Evolutionary conservation across 2,329 filamentous ascomycete species (phyloP), one percentile per base, ranked within the genome.

Genomic region (Neophaeococcomyces aloes): DNA sequence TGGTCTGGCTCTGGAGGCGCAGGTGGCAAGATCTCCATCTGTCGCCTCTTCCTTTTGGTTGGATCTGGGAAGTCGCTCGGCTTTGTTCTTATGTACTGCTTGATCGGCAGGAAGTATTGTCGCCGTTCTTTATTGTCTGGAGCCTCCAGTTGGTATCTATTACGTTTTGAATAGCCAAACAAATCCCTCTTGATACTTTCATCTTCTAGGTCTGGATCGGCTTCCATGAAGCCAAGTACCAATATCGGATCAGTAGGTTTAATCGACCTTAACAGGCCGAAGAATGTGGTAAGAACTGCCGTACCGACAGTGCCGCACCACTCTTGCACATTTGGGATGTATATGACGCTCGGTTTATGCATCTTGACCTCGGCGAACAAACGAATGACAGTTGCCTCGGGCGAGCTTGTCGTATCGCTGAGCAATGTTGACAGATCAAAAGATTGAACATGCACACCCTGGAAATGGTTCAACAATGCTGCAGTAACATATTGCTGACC

Each of bases 311-410:
- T 80, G 10, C 75, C 66, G 59, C 86, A 89, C 91, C 91, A 98
- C 6, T 81, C 75, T 53, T 94, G 84, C 38, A 96, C 77, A 53
- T 87, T 82, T 2, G 91, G 89, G 33, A 98, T 83, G 63, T 88
- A 96, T 40, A 98, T 91, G 29, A 96, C 86, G 60, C 87, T 93
- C 1, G 91, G 91, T 61, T 94, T 95, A 60, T 95, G 87, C 29
- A 88, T 80, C 61, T 89, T 86, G 29, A 94, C 85, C 65, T 96
- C 91, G 1, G 85, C 80, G 58, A 98, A 96, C 6, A 94, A 72
- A 52, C 88, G 81, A 10, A 94, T 86, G 50, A 98, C 79, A 7
- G 88, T 85, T 53, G 91, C 84, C 66, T 96, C 91, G 13, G 83
- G 75, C 1, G 85, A 79, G 54, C 86, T 77, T 49, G 83, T 80